Conservation (phyloP, 805 yeast genomes). For the Starmerella powellii region DNA sequence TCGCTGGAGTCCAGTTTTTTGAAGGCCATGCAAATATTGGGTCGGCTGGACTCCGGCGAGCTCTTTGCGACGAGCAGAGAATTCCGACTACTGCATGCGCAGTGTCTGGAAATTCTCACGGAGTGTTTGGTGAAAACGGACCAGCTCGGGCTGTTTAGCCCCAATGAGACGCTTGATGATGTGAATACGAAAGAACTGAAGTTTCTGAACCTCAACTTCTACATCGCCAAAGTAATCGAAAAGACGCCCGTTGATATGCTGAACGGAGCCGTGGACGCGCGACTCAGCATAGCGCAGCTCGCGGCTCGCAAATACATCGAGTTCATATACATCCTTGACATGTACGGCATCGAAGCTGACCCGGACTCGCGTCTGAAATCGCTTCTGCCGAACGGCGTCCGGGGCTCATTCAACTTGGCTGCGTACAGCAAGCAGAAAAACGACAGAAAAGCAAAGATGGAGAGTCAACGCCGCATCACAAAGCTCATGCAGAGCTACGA, state of each 20-base stretch:
- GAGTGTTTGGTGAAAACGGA: constrained; percentile 26
- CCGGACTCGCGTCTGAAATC: not conserved
- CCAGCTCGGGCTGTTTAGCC: constrained; percentile 50
- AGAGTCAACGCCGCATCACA: not conserved
- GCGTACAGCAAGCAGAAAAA: not conserved
- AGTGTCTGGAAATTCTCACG: constrained; percentile 4
- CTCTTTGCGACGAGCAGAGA: constrained; percentile 4
- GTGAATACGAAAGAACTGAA: constrained; percentile 50
- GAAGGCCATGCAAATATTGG: not conserved
- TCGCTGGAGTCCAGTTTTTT: not conserved
- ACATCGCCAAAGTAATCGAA: constrained; percentile 38
- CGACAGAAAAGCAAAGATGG: not conserved
- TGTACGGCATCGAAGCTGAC: constrained; percentile 14
- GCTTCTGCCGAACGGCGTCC: constrained; percentile 13
- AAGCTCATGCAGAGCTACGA: not conserved
- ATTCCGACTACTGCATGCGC: constrained; percentile 9
- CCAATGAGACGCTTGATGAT: constrained; percentile 61
- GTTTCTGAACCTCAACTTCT: constrained; percentile 47
- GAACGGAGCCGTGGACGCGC: constrained; percentile 13
- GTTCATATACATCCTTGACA: constrained; percentile 21
- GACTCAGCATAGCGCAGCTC: constrained; percentile 18
- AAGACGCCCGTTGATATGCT: constrained; percentile 19
- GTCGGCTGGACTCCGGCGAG: constrained; percentile 9
- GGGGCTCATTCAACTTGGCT: constrained; percentile 8
- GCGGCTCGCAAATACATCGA: constrained; percentile 22